Evolutionary conservation across 73 alveolate species (phyloP).

Genomic region (Paramecium octaurelia): DNA sequence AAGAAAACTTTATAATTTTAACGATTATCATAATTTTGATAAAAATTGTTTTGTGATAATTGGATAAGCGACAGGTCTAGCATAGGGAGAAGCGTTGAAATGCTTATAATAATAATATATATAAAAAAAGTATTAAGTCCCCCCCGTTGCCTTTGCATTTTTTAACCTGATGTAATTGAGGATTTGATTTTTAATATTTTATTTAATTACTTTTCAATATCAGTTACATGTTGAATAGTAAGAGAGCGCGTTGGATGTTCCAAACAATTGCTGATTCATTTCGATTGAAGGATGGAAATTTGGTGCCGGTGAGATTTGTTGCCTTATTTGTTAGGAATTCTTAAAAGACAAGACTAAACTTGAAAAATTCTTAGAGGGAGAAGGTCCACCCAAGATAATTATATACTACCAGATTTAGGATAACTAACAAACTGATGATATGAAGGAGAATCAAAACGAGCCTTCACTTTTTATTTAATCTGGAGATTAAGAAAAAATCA

Average conservation of each 20-base stretch:
- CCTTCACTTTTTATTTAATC: constrained; percentile 38
- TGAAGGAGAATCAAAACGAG: constrained; percentile 56
- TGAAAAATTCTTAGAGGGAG: constrained; percentile 59
- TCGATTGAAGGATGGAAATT: background rate
- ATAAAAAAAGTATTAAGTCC: background rate
- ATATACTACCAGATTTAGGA: constrained; percentile 49
- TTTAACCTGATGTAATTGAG: background rate
- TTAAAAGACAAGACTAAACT: constrained; percentile 31
- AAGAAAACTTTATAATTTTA: background rate
- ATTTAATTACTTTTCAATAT: background rate
- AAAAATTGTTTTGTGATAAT: background rate
- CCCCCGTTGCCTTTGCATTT: background rate
- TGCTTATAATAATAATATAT: background rate
- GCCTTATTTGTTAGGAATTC: background rate
- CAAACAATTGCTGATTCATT: constrained; percentile 37
- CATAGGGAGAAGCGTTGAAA: background rate
- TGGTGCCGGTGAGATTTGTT: background rate
- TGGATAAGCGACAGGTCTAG: background rate
- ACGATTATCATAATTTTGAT: background rate
- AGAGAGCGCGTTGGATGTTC: constrained; percentile 45
- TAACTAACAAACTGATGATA: constrained; percentile 51
- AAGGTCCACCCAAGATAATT: constrained; percentile 48
- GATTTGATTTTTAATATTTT: background rate
- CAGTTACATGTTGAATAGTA: constrained; percentile 38
- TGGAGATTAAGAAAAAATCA: constrained; percentile 50